Percentiles rank a stretch among this genome's conserved stretches.
Evolutionary conservation across 2,329 filamentous ascomycete genomes (phyloP).

Genomic region (Aspergillus sp.): DNA sequence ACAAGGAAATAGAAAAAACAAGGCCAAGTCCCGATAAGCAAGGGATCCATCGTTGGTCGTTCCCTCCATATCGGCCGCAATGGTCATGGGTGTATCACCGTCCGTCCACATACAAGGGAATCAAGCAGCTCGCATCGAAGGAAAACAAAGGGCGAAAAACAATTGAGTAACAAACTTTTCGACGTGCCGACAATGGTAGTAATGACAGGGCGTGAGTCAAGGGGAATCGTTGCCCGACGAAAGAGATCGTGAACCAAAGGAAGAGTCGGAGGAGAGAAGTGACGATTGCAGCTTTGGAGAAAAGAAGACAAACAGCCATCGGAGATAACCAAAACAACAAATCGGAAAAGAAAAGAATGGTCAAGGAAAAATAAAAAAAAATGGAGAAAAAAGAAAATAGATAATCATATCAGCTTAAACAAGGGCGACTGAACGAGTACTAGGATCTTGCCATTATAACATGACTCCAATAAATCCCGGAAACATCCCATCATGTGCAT

Average conservation of each 20-base stretch:
- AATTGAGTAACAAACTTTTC: slow-evolving; percentile 35
- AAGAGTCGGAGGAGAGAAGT: slow-evolving; percentile 17
- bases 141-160: slow-evolving; percentile 19
- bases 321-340: slow-evolving; percentile 25
- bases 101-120: slow-evolving; percentile 34
- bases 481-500: neutral
- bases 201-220: slow-evolving; percentile 32
- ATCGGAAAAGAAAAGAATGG: neutral
- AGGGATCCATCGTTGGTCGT: slow-evolving; percentile 18
- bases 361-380: neutral
- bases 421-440: neutral
- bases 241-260: slow-evolving; percentile 30
- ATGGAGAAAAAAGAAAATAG: neutral
- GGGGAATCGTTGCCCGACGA: slow-evolving; percentile 27
- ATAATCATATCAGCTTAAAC: neutral
- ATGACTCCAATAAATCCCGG: neutral
- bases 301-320: slow-evolving; percentile 26
- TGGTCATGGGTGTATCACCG: slow-evolving; percentile 34
- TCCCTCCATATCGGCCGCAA: slow-evolving; percentile 36
- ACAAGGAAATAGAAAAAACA: slow-evolving; percentile 12
- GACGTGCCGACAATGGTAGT: slow-evolving; percentile 36
- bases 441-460: neutral
- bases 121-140: slow-evolving; percentile 29
- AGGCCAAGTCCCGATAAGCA: slow-evolving; percentile 4
- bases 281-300: slow-evolving; percentile 9